phyloP scores from a whole-genome alignment of 2,329 filamentous ascomycete species.

The Penicillium sp. region DNA sequence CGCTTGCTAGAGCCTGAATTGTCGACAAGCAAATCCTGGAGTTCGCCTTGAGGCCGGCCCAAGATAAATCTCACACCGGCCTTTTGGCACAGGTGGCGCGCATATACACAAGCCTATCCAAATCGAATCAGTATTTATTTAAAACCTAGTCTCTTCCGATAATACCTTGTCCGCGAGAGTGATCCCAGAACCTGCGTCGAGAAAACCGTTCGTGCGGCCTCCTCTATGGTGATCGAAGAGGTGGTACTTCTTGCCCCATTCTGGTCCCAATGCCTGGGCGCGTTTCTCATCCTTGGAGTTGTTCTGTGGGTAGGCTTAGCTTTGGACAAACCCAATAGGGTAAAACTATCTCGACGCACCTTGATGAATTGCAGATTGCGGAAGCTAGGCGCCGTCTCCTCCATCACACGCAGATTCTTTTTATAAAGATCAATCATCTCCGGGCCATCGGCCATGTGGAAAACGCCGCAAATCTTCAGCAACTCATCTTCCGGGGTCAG shows the following conservation, averaged over 20 bases:
- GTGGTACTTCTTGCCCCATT: not conserved
- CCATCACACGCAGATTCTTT: not conserved
- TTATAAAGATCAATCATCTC: slow-evolving; percentile 9
- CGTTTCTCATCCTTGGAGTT: not conserved
- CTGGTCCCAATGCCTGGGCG: not conserved
- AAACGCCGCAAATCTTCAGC: slow-evolving; percentile 17
- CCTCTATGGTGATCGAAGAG: not conserved
- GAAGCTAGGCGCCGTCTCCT: not conserved
- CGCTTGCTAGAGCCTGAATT: not conserved
- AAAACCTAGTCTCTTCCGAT: not conserved
- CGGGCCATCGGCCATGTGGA: slow-evolving; percentile 15
- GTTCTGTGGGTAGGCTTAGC: not conserved
- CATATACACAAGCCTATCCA: not conserved
- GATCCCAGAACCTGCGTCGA: not conserved
- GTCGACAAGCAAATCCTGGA: not conserved
- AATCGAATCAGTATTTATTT: not conserved
- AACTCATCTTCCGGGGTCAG: slow-evolving; percentile 22
- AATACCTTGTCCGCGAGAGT: not conserved
- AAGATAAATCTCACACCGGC: not conserved
- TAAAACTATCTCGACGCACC: not conserved
- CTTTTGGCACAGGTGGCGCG: not conserved
- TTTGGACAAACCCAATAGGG: not conserved
- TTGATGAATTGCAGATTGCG: not conserved
- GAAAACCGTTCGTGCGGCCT: not conserved
- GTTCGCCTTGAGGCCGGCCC: not conserved